Evolutionary conservation across 148 eudicot genomes (phyloP), one percentile per base, ranked within the genome.

Genomic region (Diospyros kaki): DNA sequence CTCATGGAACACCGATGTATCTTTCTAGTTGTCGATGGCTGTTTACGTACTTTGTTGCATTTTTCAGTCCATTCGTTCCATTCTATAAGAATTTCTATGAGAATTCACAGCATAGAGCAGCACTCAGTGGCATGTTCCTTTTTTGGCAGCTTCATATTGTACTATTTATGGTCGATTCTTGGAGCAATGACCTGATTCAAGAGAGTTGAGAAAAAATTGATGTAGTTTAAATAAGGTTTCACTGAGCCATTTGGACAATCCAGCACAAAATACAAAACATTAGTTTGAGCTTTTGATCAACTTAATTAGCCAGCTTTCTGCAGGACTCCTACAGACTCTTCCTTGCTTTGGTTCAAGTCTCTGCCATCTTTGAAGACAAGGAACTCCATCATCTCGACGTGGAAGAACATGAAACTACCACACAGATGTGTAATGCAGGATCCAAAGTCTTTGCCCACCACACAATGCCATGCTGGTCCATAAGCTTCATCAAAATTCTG

Each of bases 301-400:
- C 60, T 48, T n/a, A 51, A 9, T 62, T 62, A 43, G 56, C 39
- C 56, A 60, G 42, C 13, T 65, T 56, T 72, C 50, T 65, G 72
- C 63, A 56, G 40, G 11, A 78, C 41, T 46, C 75, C 80, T 3
- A 64, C 10, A 9, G 73, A 73, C 15, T 81, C 71, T 55, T 45
- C 68, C 58, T 74, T 75, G 63, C 62, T 61, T 63, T 81, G 64
- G n/a, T 44, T n/a, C 64, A 10, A 38, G 66, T 76, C 78, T 13
- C 68, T 76, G 13, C 78, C 78, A 68, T 76, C 78, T 65, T 76
- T 76, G 79, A 76, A 76, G n/a, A 76, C 66, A 46, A 68, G 73
- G 50, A 68, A 68, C 28, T 76, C 73, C 67, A 68, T 66, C 73
- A 66, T 73, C 44, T 52, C 77, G 55, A 78, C 73, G 10, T 48